Percentiles rank a stretch among this genome's conserved stretches.
Evolutionary conservation across 2,329 filamentous ascomycete species (phyloP).

Genomic region (Huntiella abstrusa): DNA sequence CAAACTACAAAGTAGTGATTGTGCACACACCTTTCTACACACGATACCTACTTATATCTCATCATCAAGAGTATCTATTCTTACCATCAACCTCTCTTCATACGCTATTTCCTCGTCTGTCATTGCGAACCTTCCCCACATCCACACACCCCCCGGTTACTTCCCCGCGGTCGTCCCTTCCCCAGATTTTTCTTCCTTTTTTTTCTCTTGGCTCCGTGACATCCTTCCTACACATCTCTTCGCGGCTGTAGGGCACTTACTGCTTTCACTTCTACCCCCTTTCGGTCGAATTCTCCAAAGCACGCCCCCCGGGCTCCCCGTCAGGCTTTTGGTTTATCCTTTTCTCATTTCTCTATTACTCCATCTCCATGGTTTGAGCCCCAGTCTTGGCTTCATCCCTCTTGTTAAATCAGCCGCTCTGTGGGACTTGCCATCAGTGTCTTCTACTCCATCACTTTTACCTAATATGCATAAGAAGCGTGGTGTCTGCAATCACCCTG

Average conservation of each 20-base stretch:
- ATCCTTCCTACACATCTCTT: no score
- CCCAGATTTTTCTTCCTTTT: not conserved
- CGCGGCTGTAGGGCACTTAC: no score
- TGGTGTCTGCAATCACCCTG: not conserved
- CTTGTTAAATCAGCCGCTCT: conserved; percentile 5
- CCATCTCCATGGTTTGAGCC: not conserved
- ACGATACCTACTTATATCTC: no score
- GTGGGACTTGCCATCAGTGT: conserved; percentile 35
- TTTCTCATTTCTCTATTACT: conserved; percentile 4
- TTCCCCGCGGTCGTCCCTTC: not conserved
- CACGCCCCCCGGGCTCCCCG: not conserved
- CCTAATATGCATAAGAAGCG: conserved; percentile 11
- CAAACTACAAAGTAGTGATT: no score
- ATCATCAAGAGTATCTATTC: no score
- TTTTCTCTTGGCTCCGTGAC: not conserved
- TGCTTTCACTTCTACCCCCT: no score
- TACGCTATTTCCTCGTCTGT: no score
- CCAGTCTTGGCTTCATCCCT: conserved; percentile 1
- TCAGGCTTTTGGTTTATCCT: not conserved
- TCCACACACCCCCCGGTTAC: not conserved
- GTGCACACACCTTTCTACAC: no score
- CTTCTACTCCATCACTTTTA: conserved; percentile 5
- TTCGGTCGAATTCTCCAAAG: no score
- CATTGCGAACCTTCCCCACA: no score
- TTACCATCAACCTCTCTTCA: no score